Base-by-base conservation (phyloP, 169 alveolate species). In the Plasmodium berghei region DNA sequence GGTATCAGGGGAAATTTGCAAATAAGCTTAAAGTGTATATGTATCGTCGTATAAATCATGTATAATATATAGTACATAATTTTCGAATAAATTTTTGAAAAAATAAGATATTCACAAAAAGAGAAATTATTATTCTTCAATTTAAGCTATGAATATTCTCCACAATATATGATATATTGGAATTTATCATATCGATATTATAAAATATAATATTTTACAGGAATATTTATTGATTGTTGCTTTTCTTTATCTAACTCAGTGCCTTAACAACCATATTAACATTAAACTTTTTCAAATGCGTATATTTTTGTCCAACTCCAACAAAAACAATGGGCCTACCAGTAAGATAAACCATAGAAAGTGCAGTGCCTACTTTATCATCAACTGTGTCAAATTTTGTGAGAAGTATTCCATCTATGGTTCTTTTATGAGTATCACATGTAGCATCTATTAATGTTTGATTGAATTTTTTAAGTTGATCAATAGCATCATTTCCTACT, bases 351-450 rank as follows among this genome's bases (percentile, higher is more conserved):
- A 98, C 99, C 99, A 98, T 98, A 49, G 99, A 97, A 45, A 99
- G 93, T 46, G 99, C 99, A 12, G 99, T 99, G 8, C 99, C 99
- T 5, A 99, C 99, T 94, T 99, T 98, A 91, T 98, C 99, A 88
- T 98, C 99, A n/a, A 99, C 99, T 55, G 99, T 98, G 94, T 99
- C 99, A 93, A 98, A 98, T 91, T 99, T 99, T 52, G 99, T 98
- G 54, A 99, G 95, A 28, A 99, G 80, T 58, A 99, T 97, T n/a
- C 99, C 99, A 92, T 99, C 99, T 72, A 99, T 98, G 16, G 98
- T 96, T 54, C 99, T 96, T 2, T 98, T 97, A 73, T 93, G 72
- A 20, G 89, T 87, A 52, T 90, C 93, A 58, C 86, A 90, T 48
- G 62, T 72, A 12, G 91, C 59, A 40, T 87, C 70, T 9, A 69